phyloP scores from a whole-genome alignment of 2,329 filamentous ascomycete genomes.

The Phaeomoniella chlamydospora region DNA sequence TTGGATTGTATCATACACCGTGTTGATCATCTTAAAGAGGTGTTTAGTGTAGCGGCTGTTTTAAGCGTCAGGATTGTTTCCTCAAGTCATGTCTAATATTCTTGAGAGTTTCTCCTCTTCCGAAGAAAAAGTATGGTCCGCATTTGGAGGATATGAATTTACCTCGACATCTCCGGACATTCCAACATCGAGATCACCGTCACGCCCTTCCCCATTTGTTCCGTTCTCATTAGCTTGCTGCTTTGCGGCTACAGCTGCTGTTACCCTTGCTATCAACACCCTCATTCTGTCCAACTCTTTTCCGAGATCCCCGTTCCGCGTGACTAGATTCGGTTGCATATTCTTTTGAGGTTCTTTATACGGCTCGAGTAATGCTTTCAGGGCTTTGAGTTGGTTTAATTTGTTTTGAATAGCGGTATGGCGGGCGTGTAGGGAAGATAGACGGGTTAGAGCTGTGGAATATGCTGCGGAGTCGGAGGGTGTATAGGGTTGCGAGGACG shows the following conservation, averaged over 20 bases:
- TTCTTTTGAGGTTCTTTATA: slow-evolving; percentile 33
- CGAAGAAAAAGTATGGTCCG: too few species aligned
- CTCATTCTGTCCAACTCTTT: slow-evolving; percentile 35
- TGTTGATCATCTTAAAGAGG: too few species aligned
- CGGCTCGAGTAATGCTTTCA: slow-evolving; percentile 32
- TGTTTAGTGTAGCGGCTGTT: too few species aligned
- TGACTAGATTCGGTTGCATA: slow-evolving; percentile 40
- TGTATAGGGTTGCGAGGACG: not conserved
- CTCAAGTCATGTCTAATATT: too few species aligned
- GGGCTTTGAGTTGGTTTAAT: slow-evolving; percentile 29
- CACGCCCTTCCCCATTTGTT: slow-evolving; percentile 6
- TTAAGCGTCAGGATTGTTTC: too few species aligned
- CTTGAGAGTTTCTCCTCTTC: too few species aligned
- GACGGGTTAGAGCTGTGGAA: slow-evolving; percentile 22
- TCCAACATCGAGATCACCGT: too few species aligned
- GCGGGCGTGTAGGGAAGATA: slow-evolving; percentile 29
- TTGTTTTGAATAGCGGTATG: slow-evolving; percentile 30
- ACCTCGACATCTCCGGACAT: too few species aligned
- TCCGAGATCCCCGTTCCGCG: slow-evolving; percentile 33
- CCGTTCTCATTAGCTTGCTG: slow-evolving; percentile 8
- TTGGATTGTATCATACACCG: too few species aligned
- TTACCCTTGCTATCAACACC: slow-evolving; percentile 28
- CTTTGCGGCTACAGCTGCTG: slow-evolving; percentile 19
- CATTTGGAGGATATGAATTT: too few species aligned
- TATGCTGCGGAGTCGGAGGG: slow-evolving; percentile 11